Conservation (phyloP, 2,329 filamentous ascomycete species). For the Geoglossum cookeanum region DNA sequence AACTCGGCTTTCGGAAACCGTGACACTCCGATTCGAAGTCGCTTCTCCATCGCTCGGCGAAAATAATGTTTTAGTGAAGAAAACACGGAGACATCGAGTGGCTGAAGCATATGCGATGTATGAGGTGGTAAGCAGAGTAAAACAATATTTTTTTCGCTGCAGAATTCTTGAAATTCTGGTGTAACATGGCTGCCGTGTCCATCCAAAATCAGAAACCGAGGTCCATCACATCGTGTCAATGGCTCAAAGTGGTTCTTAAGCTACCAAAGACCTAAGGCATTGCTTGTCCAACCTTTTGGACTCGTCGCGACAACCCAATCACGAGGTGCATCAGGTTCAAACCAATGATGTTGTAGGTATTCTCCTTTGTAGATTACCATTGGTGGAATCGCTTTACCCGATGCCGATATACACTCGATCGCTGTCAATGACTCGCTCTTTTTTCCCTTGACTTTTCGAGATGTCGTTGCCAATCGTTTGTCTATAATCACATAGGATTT, state of each 20-base stretch:
- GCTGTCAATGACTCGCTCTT: background rate
- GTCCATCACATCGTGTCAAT: background rate
- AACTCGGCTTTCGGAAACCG: background rate
- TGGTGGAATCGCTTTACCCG: background rate
- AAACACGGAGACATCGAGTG: background rate
- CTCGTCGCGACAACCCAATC: background rate
- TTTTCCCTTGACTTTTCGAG: background rate
- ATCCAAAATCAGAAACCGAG: constrained; percentile 8
- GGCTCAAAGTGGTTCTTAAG: background rate
- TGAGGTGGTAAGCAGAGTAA: background rate
- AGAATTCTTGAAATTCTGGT: constrained; percentile 7
- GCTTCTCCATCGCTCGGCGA: too few species aligned
- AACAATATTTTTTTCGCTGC: constrained; percentile 8
- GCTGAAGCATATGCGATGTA: background rate
- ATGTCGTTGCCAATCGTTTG: background rate
- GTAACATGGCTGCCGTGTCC: constrained; percentile 8
- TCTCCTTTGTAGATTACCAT: background rate
- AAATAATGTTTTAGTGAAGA: too few species aligned
- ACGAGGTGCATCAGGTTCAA: background rate
- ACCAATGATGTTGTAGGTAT: background rate
- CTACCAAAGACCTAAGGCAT: background rate
- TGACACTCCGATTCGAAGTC: background rate
- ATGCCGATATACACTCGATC: too few species aligned
- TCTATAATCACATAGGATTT: background rate
- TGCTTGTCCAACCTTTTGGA: background rate